Evolutionary conservation across 148 eudicot genomes (phyloP), one percentile per base, ranked within the genome.

Genomic region (Rhododendron griersonianum): DNA sequence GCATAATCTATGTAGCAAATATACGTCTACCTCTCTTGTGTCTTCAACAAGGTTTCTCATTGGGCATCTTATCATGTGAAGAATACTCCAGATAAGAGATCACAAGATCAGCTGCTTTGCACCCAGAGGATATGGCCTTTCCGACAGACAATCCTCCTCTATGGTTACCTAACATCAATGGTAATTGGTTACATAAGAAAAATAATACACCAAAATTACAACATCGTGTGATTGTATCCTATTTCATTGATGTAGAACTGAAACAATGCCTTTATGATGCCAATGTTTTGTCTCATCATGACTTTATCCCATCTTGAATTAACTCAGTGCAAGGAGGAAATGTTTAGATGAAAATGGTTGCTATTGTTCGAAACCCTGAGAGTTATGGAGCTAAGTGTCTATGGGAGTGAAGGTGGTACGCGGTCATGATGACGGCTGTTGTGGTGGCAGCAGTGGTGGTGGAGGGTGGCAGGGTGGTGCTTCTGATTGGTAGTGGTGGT

Each of bases 71-170:
- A 39, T 85, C 84, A 83, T 88, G 86, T 14, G 92, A 86, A 84
- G 87, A 81, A 50, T 94, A 89, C 71, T 94, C 89, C 81, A 96
- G 91, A 90, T 92, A 96, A 5, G 97, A 91, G 19, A 93, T 92
- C 37, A 95, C 98, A 41, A 76, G 93, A 87, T 96, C 98, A 39
- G 98, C 99, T 83, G 98, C 98, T 88, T 89, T 91, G 91, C 91
- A 94, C 45, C 99, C 99, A 1, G 96, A 94, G 11, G 97, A 88
- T 89, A 96, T 75, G 28, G 99, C 93, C 90, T 95, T 96, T 55
- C 99, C 99, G 51, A 96, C 99, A 30, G 99, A 93, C n/a, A 96
- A 90, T 83, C 99, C 99, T 87, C 93, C 96, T 89, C 92, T 92
- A 87, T 97, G 98, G 90, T 97, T 97, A 86, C 99, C 99, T 97